Conservation (phyloP, 805 yeast genomes). For the Teunomyces funiuensis region DNA sequence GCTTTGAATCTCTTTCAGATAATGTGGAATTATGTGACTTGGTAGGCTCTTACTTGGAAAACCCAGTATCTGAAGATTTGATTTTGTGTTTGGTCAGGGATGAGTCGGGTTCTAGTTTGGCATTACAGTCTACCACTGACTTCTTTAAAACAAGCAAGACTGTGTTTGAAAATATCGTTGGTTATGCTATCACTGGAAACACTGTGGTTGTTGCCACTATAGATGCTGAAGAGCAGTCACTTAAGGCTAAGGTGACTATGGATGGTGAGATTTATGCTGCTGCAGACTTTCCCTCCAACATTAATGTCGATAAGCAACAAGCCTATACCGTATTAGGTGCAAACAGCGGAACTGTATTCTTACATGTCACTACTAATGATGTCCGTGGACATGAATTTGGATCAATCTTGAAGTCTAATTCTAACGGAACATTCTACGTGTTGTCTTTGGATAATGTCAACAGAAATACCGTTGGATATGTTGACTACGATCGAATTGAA, state of each 20-base stretch:
- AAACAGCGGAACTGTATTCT: constrained; percentile 65
- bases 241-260: constrained; percentile 71
- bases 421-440: constrained; percentile 86
- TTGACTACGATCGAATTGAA: constrained; percentile 83
- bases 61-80: constrained; percentile 37
- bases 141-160: constrained; percentile 44
- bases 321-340: constrained; percentile 78
- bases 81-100: constrained; percentile 62
- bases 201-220: constrained; percentile 71
- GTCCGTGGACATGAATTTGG: constrained; percentile 63
- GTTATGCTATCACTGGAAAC: constrained; percentile 69
- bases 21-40: constrained; percentile 65
- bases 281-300: constrained; percentile 70
- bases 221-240: constrained; percentile 42
- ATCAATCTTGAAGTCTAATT: constrained; percentile 80
- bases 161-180: constrained; percentile 61
- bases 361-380: constrained; percentile 74
- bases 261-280: constrained; percentile 79
- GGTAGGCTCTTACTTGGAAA: constrained; percentile 53
- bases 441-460: constrained; percentile 69
- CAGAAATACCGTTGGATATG: constrained; percentile 70
- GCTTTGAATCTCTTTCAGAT: constrained; percentile 55
- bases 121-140: constrained; percentile 51
- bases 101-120: constrained; percentile 23
- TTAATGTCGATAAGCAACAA: constrained; percentile 55